phyloP scores from a whole-genome alignment of 345 rosid genomes.

The Citrus cavaleriei region DNA sequence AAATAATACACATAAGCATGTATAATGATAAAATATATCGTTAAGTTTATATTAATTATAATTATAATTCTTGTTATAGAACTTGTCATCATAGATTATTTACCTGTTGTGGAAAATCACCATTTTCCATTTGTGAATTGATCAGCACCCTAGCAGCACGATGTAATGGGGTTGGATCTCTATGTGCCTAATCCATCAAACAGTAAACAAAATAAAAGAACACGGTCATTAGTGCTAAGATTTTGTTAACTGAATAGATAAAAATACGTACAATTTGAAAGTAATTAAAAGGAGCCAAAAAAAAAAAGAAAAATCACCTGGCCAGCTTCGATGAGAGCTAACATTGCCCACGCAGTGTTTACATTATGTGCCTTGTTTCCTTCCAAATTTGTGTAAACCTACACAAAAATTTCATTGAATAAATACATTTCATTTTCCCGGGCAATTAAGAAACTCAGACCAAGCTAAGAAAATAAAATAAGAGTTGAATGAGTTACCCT shows the following conservation, averaged over 20 bases:
- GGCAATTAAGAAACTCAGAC: background rate
- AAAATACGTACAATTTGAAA: background rate
- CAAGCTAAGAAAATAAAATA: background rate
- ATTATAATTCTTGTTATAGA: too few species aligned
- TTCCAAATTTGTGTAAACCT: constrained; percentile 52
- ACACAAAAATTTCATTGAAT: background rate
- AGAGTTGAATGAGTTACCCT: constrained; percentile 25
- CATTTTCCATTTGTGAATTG: constrained; percentile 55
- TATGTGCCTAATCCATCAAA: constrained; percentile 26
- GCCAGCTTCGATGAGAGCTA: constrained; percentile 62
- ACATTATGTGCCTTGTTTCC: constrained; percentile 45
- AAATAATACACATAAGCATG: background rate
- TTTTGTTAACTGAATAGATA: background rate
- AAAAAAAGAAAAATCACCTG: constrained; percentile 33
- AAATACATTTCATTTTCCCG: too few species aligned
- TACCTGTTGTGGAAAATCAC: constrained; percentile 75
- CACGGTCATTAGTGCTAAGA: background rate
- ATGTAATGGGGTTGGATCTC: constrained; percentile 58
- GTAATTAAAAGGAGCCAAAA: background rate
- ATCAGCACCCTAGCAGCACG: constrained; percentile 46
- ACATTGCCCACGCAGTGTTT: constrained; percentile 75
- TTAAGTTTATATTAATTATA: too few species aligned
- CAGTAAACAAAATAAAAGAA: too few species aligned
- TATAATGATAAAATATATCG: background rate
- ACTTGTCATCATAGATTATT: background rate